Base-by-base conservation (phyloP, 495 filamentous ascomycete species). In the Amphirosellinia nigrospora region DNA sequence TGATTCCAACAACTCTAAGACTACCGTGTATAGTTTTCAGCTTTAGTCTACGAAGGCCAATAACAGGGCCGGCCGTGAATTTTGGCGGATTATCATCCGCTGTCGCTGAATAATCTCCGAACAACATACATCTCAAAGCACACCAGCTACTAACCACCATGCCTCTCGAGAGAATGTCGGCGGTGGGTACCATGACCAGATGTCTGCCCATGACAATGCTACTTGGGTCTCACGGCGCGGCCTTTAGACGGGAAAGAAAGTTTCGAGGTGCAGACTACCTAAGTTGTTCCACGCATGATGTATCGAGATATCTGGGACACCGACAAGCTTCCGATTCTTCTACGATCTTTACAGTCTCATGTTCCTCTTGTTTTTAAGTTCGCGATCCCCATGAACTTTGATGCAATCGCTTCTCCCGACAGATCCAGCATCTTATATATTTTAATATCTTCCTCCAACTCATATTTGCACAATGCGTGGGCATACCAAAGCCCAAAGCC, bases 261-360 rank as follows among this genome's bases (percentile, higher is more conserved):
- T 34, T 26, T 34, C 28, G 16, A 3, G 43, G 3, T 8, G 45
- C 13, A 13, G 19, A 53, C 39, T n/a, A 32, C 19, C 0, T 21
- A 34, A 7, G 34, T 53, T n/a, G 4, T 41, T 41, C 39, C 28
- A 15, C 61, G 21, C 63, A 65, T 65, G 63, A 65, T 21, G 63
- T 64, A 52, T 41, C 46, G 2, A 52, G 32, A 23, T 19, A 34
- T 50, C 26, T 41, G 26, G 63, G 30, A 6, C 45, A 38, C 19
- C 34, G 19, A 53, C 46, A 32, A 48, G 32, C 45, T 65, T 38
- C 63, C 32, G 6, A 53, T 52, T 28, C 13, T 21, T 4, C 34
- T 32, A 46, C 28, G 8, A 4, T 23, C 38, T 34, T 36, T 48
- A 43, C 41, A 41, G 2, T 43, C 1, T 30, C 46, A 11, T 45